Conservation (phyloP, 140 eudicot species). For the Stevia rebaudiana region DNA sequence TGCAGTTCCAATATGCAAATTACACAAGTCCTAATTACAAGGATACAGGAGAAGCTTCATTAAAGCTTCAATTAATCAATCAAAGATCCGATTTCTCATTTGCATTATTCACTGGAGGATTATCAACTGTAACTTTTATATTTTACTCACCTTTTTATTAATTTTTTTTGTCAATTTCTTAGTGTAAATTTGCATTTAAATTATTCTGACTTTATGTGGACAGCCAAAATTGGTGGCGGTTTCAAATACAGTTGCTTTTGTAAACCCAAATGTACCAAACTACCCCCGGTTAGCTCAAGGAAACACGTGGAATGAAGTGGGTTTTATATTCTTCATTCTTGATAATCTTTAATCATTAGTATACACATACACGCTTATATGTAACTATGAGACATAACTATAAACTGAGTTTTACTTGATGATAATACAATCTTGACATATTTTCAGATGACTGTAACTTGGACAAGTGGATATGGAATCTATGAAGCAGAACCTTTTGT, state of each 20-base stretch:
- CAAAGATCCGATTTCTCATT: constrained; percentile 60
- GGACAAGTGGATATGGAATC: constrained; percentile 71
- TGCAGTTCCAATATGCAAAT: constrained; percentile 87
- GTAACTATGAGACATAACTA: neutral
- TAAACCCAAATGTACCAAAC: constrained; percentile 62
- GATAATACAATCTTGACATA: constrained; percentile 5
- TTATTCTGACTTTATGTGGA: constrained; percentile 19
- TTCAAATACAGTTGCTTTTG: constrained; percentile 62
- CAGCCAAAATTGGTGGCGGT: constrained; percentile 74
- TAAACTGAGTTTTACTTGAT: neutral
- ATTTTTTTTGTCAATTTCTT: neutral
- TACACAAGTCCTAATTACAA: constrained; percentile 56
- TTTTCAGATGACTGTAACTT: constrained; percentile 51
- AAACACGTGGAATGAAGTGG: constrained; percentile 68
- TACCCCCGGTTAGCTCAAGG: constrained; percentile 85
- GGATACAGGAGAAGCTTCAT: constrained; percentile 55
- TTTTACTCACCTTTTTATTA: constrained; percentile 1
- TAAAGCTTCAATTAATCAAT: constrained; percentile 70
- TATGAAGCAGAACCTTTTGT: constrained; percentile 57
- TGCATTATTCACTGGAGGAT: constrained; percentile 61
- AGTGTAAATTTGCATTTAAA: neutral
- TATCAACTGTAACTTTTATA: constrained; percentile 44
- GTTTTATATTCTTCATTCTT: constrained; percentile 9
- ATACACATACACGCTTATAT: constrained; percentile 8
- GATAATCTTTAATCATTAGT: neutral